Percentiles rank a stretch among this genome's conserved stretches.
Conservation (phyloP, 345 rosid genomes). For the Salix arbutifolia region DNA sequence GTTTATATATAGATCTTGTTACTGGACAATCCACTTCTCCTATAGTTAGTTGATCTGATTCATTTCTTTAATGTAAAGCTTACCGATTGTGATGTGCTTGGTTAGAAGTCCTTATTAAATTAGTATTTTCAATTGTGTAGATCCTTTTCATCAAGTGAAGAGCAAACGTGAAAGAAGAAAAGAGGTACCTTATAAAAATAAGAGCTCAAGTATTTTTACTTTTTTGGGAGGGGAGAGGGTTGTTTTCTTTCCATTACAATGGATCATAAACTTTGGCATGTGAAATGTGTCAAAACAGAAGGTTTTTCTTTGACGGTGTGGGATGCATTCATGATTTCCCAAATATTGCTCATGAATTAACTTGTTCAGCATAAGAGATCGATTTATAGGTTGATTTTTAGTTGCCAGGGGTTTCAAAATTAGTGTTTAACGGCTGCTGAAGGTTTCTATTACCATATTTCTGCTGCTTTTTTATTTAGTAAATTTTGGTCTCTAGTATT, state of each 20-base stretch:
- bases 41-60: too few relatives aligned
- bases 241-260: neutral
- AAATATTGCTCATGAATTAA: neutral
- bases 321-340: neutral
- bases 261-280: neutral
- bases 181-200: conserved; percentile 33
- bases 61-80: neutral
- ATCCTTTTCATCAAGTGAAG: conserved; percentile 60
- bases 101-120: neutral
- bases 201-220: neutral
- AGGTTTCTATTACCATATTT: too few relatives aligned
- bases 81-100: neutral
- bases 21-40: too few relatives aligned
- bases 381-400: neutral
- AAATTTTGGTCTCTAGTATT: neutral
- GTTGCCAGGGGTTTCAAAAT: neutral
- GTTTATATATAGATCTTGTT: too few relatives aligned
- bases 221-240: neutral
- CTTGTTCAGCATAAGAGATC: neutral
- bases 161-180: conserved; percentile 58
- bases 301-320: neutral
- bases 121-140: conserved; percentile 28
- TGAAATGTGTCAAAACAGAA: neutral
- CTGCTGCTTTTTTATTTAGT: neutral
- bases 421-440: neutral